Conservation (phyloP, 2,329 filamentous ascomycete genomes). For the Ceratocystis smalleyi region DNA sequence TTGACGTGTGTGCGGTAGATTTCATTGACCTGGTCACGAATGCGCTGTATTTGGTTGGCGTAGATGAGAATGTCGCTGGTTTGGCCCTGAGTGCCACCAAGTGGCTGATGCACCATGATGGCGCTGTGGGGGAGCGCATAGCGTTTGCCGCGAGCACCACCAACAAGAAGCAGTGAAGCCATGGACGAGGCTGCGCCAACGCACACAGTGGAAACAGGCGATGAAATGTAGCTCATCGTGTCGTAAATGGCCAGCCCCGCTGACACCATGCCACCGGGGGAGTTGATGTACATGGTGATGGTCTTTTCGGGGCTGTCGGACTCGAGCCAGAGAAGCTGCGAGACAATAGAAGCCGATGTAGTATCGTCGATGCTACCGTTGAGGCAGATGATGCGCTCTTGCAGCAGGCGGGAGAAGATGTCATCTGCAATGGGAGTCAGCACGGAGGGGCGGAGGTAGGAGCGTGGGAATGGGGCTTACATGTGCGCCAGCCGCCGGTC, state of each 20-base stretch:
- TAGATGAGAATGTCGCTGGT: constrained; percentile 85
- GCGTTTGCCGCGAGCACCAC: constrained; percentile 69
- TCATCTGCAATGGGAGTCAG: constrained; percentile 28
- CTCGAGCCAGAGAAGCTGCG: constrained; percentile 94
- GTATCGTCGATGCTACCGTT: constrained; percentile 84
- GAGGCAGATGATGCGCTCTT: constrained; percentile 88
- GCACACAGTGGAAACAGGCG: constrained; percentile 86
- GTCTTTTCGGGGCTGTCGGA: constrained; percentile 88
- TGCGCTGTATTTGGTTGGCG: constrained; percentile 84
- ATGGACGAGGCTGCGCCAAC: constrained; percentile 90
- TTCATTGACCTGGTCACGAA: constrained; percentile 70
- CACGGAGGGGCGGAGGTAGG: not conserved
- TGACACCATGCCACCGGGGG: constrained; percentile 82
- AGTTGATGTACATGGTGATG: constrained; percentile 97
- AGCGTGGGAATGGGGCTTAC: constrained; percentile 32
- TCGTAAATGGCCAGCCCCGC: constrained; percentile 80
- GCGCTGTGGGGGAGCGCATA: constrained; percentile 85
- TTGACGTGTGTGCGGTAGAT: constrained; percentile 84
- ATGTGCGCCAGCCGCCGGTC: constrained; percentile 64
- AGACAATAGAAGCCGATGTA: constrained; percentile 83
- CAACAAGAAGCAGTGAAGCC: constrained; percentile 77
- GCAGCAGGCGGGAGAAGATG: constrained; percentile 62
- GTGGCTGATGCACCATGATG: constrained; percentile 95
- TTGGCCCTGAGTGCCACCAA: constrained; percentile 52
- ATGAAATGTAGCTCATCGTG: constrained; percentile 93